These are phyloP conservation scores for Penicillium sclerotiorum DNA, from an alignment of 2,329 filamentous ascomycete genomes.

Conservation along the genomic window DNA sequence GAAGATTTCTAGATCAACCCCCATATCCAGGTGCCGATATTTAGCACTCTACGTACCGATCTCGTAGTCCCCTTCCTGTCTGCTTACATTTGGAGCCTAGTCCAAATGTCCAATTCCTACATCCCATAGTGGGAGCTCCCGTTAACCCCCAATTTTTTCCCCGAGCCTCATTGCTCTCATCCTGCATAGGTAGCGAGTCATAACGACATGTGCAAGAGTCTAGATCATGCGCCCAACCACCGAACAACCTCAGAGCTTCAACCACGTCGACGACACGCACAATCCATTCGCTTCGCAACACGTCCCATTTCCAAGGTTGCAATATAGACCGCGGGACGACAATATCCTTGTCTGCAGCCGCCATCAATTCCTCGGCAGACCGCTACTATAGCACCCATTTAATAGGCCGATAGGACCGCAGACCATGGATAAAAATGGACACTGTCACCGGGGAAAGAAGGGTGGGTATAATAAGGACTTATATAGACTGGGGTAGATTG, in stretches of 20 bases:
- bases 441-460: background rate
- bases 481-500: background rate
- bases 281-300: background rate
- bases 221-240: background rate
- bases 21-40: background rate
- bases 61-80: too few relatives aligned
- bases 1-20: too few relatives aligned
- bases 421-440: background rate
- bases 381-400: background rate
- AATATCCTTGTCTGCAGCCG: background rate
- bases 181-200: too few relatives aligned
- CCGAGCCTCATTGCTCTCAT: too few relatives aligned
- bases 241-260: background rate
- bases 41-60: too few relatives aligned
- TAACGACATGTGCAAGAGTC: background rate
- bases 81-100: too few relatives aligned
- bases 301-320: background rate
- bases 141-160: too few relatives aligned
- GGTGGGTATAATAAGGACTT: background rate
- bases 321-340: background rate
- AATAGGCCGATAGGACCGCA: background rate
- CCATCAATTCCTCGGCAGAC: background rate
- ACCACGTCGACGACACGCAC: background rate
- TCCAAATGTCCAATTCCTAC: too few relatives aligned
- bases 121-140: too few relatives aligned